phyloP scores from a whole-genome alignment of 805 yeast genomes.

The Cyberlindnera petersonii region DNA sequence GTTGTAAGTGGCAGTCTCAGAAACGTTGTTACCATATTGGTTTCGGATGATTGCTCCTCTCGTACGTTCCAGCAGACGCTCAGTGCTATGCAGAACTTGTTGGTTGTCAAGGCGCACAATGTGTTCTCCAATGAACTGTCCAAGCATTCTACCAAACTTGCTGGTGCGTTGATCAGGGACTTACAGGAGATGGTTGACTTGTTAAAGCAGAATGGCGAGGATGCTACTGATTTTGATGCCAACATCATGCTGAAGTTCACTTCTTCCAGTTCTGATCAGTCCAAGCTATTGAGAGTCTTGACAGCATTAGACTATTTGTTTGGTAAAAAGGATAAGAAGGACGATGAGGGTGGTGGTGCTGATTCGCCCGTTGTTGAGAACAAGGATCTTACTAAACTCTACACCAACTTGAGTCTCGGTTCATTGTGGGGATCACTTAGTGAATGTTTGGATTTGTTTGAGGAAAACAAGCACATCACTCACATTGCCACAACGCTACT shows the following conservation, averaged over 20 bases:
- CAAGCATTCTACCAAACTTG: conserved; percentile 55
- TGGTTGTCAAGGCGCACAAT: conserved; percentile 55
- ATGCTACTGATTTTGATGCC: conserved; percentile 45
- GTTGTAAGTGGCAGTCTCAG: conserved; percentile 62
- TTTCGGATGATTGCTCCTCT: conserved; percentile 80
- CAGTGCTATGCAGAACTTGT: conserved; percentile 73
- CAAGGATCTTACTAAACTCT: conserved; percentile 54
- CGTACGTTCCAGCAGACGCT: conserved; percentile 81
- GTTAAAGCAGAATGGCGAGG: conserved; percentile 15
- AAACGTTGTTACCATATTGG: conserved; percentile 60
- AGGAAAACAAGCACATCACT: conserved; percentile 50
- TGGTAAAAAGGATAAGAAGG: conserved; percentile 30
- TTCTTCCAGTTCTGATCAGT: conserved; percentile 79
- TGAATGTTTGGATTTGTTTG: conserved; percentile 62
- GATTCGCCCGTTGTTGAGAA: conserved; percentile 3
- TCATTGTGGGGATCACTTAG: conserved; percentile 82
- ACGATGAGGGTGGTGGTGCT: conserved; percentile 28
- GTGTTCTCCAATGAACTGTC: conserved; percentile 68
- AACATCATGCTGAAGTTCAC: conserved; percentile 65
- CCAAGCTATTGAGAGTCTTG: conserved; percentile 77
- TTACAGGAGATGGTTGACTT: conserved; percentile 32
- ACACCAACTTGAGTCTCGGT: conserved; percentile 66
- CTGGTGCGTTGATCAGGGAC: conserved; percentile 51
- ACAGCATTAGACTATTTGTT: conserved; percentile 85
- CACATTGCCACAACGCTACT: conserved; percentile 75